Evolutionary conservation across 169 alveolate genomes (phyloP).

Genomic region (Sarcocystis neurona): DNA sequence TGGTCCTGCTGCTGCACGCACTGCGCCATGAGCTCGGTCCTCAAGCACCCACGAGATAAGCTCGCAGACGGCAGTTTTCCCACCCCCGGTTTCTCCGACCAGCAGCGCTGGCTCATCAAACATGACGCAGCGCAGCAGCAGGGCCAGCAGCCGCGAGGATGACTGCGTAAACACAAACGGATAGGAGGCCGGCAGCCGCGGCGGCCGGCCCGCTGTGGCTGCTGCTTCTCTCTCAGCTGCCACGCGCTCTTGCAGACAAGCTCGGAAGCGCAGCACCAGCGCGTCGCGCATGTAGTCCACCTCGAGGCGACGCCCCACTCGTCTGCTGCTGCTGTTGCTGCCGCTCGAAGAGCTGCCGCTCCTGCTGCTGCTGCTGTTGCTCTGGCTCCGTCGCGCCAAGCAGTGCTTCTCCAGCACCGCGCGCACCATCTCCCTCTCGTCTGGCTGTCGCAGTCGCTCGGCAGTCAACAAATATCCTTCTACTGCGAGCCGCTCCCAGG

Average conservation of each 20-base stretch:
- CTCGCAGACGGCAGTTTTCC: conserved; percentile 97
- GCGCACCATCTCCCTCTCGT: conserved; percentile 78
- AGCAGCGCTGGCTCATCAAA: conserved; percentile 96
- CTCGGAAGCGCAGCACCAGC: conserved; percentile 62
- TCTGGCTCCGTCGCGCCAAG: too few relatives aligned
- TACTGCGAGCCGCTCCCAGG: conserved; percentile 84
- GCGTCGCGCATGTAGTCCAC: conserved; percentile 72
- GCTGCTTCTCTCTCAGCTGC: conserved; percentile 40
- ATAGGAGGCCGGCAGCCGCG: conserved; percentile 55
- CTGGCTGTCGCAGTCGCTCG: conserved; percentile 91
- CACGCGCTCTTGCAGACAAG: conserved; percentile 60
- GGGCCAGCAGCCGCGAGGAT: conserved; percentile 82
- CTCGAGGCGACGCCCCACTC: conserved; percentile 53
- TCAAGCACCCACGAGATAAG: conserved; percentile 80
- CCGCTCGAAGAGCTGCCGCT: too few relatives aligned
- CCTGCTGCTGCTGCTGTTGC: too few relatives aligned
- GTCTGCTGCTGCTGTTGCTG: conserved; percentile 62
- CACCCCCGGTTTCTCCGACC: conserved; percentile 99
- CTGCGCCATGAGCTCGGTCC: conserved; percentile 48
- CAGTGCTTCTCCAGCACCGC: conserved; percentile 68
- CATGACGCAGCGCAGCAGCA: conserved; percentile 89
- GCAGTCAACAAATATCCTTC: conserved; percentile 93
- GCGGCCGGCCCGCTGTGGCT: background rate
- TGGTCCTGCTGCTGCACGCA: conserved; percentile 56
- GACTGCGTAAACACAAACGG: conserved; percentile 71